These are phyloP conservation scores for Globisporangium acanthophoron DNA, from an alignment of 352 stramenopile genomes.

Conservation along the genomic window DNA sequence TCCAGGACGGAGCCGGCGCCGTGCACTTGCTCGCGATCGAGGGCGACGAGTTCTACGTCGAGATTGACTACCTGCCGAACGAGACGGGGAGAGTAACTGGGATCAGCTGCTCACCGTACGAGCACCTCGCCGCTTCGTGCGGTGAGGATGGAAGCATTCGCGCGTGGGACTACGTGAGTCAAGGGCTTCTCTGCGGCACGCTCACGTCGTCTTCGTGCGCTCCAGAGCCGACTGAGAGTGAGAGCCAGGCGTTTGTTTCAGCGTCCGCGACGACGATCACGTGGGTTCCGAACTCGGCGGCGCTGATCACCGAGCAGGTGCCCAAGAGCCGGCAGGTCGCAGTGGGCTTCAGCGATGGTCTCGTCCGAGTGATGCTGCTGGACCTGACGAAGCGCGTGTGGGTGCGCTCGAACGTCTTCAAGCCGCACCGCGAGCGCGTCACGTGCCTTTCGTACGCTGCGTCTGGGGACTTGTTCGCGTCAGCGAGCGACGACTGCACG, in stretches of 20 bases:
- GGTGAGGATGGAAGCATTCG: slow-evolving; percentile 83
- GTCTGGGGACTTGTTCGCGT: slow-evolving; percentile 65
- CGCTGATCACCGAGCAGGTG: slow-evolving; percentile 38
- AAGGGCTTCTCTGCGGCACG: slow-evolving; percentile 10
- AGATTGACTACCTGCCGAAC: slow-evolving; percentile 56
- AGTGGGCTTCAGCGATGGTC: slow-evolving; percentile 88
- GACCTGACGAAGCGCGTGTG: slow-evolving; percentile 43
- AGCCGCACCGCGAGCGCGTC: slow-evolving; percentile 82
- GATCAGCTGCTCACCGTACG: slow-evolving; percentile 76
- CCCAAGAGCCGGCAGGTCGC: slow-evolving; percentile 62
- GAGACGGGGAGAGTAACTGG: slow-evolving; percentile 63
- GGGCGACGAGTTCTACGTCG: slow-evolving; percentile 31
- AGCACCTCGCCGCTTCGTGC: slow-evolving; percentile 81
- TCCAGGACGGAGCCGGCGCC: slow-evolving; percentile 52
- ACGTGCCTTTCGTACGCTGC: slow-evolving; percentile 65
- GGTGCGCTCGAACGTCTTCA: slow-evolving; percentile 77
- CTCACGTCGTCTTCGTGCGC: slow-evolving; percentile 7
- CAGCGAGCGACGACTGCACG: slow-evolving; percentile 68
- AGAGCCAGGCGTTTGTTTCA: slow-evolving; percentile 18
- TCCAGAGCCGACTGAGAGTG: slow-evolving; percentile 11
- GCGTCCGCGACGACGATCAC: slow-evolving; percentile 48
- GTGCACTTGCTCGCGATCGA: slow-evolving; percentile 45
- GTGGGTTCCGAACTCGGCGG: slow-evolving; percentile 59
- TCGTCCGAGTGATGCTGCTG: slow-evolving; percentile 69
- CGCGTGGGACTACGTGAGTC: slow-evolving; percentile 82